Base-by-base conservation (phyloP, 1,284 basidiomycete species). In the Megacollybia platyphylla region DNA sequence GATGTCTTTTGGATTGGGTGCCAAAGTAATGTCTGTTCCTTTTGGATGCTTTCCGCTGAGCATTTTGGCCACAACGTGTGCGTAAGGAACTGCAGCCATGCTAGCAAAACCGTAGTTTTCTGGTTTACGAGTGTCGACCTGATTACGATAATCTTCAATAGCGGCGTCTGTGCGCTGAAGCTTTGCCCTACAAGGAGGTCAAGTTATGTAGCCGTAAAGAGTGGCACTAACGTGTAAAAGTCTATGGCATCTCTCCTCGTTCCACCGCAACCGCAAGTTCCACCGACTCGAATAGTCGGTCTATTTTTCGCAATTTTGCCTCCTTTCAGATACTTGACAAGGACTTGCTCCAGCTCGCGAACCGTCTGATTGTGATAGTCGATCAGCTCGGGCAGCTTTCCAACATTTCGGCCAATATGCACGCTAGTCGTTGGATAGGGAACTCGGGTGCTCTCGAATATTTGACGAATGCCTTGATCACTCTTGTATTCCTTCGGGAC, bases 31-130 rank as follows among this genome's bases (percentile, higher is more conserved):
- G 7, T 65, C 64, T 0, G 85, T 76, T 6, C 85, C 84, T 52
- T 82, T 83, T 4, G 83, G 76, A 49, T 71, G 73, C 56, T 89
- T 90, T 46, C 63, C 62, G 36, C 62, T 59, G 34, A 91, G 65
- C 48, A 79, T 64, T 50, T 78, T 76, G 2, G 84, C 87, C 9
- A 90, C 87, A 38, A 85, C 72, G 52, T 92, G 88, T 0, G 92
- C 90, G 53, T 91, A 93, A 0, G 88, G 82, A 7, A 96, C 86
- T 0, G 90, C 83, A 41, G 87, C 90, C 79, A 96, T 87, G 17
- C 88, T 91, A 2, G 91, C 89, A 57, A 94, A 94, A 10, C 89
- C 92, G 59, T 92, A 94, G 56, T 78, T 87, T 62, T 94, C 89
- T 1, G 89, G 73, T 57, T 85, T 85, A 47, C 79, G 71, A 11